Base-by-base conservation (phyloP, 2,329 filamentous ascomycete species). In the Alternaria sp. region DNA sequence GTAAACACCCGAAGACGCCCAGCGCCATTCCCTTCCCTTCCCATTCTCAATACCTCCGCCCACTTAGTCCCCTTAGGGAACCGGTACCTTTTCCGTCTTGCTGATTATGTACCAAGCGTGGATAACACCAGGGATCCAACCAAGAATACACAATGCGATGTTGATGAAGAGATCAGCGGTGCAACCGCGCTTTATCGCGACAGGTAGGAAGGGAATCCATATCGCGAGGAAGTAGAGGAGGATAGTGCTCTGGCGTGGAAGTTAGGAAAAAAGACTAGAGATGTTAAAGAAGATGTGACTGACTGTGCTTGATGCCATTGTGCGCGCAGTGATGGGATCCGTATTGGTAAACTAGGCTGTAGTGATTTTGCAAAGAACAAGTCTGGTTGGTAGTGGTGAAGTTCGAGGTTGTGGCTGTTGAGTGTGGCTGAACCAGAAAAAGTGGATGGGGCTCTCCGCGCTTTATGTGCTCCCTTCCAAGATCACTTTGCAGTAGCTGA, bases 121-220 rank as follows among this genome's bases (percentile, higher is more conserved):
- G 9, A 77, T 62, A 0, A 77, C 69, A 16, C 72, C 74, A 5
- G 69, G 70, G 10, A 74, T 67, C 70, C 74, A 78, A 11, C 78
- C 80, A 6, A 82, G 63, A 16, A 78, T 68, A 11, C 63, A 71
- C 10, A 82, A 65, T 12, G 64, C 64, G 41, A 82, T 78, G 60
- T 81, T 82, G 64, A 82, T 81, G 20, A 80, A 57, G 25, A 82
- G 67, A 49, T 82, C 79, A 7, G 71, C 73, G 27, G 71, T 71
- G 55, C 79, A 81, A 32, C 79, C 80, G 4, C 73, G 70, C 55
- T 78, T 75, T 18, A 82, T 60, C 56, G 80, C 77, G 20, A 81
- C 80, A 7, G 80, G 74, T 2, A 82, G 57, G 8, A 80, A 80
- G 20, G 81, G 81, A 2, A 81, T 12, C 55, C 68, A 74, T 40